Evolutionary conservation across 805 yeast species (phyloP).

Genomic region (Monosporozyma aerobia): DNA sequence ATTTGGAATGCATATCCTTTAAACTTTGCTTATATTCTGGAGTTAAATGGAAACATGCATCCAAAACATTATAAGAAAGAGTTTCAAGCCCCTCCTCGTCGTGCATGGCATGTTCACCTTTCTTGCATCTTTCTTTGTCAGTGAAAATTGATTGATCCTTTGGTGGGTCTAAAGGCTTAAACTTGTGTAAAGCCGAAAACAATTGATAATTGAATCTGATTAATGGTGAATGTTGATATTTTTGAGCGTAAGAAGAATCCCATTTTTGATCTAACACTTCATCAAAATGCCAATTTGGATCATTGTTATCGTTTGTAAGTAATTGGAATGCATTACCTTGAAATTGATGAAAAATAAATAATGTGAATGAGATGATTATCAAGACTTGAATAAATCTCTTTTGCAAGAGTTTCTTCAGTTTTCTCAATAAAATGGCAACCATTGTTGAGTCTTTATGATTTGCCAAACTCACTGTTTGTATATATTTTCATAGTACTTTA

Average conservation of each 20-base stretch:
- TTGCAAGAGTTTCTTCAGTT: not conserved
- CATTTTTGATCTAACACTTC: not conserved
- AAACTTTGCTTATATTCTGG: not conserved
- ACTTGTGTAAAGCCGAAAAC: not conserved
- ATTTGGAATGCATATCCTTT: not conserved
- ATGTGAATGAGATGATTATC: not conserved
- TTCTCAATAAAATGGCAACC: not conserved
- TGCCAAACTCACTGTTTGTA: too few species aligned
- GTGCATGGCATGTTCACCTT: not conserved
- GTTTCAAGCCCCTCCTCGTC: not conserved
- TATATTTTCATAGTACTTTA: too few species aligned
- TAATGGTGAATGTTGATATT: not conserved
- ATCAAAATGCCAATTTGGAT: not conserved
- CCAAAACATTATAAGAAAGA: not conserved
- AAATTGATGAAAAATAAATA: not conserved
- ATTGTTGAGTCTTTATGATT: not conserved
- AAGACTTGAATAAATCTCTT: not conserved
- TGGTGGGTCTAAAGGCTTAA: conserved; percentile 1
- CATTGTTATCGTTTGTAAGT: not conserved
- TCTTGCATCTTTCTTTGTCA: not conserved
- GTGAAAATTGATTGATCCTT: conserved; percentile 1
- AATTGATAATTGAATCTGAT: not conserved
- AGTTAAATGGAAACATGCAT: conserved; percentile 1
- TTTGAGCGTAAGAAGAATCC: not conserved
- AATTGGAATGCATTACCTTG: not conserved